Evolutionary conservation across 495 filamentous ascomycete species (phyloP), one percentile per base, ranked within the genome.

Genomic region (Penicillium angulare): DNA sequence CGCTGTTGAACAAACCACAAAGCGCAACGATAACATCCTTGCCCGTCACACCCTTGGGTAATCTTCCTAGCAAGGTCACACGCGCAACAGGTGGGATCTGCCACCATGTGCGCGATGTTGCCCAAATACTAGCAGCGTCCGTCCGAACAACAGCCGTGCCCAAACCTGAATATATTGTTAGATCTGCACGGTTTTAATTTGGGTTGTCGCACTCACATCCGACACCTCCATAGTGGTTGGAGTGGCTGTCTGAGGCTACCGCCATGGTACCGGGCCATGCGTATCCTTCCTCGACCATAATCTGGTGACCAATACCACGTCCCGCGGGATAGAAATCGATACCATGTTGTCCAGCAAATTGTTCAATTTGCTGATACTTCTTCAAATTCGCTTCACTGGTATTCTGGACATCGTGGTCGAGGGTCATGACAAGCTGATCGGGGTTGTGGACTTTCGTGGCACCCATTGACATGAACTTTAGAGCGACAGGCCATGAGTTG

Each of bases 401-500:
- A 67, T 96, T 96, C 60, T 95, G 89, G 1, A 96, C 89, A 56
- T 97, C 92, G 61, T 97, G 93, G 66, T 97, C 92, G 6, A 97
- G 78, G 0, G 92, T 88, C 81, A 95, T 87, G 45, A 96, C 87
- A 7, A 95, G 76, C 72, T 95, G 91, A 5, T 72, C 52, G n/a
- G 78, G 78, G 66, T 90, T 69, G 58, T 90, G 75, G 48, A 96
- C 76, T 57, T 83, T 78, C 17, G 85, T 75, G 1, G 90, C 90
- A n/a, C 90, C 91, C 40, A 95, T 92, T 0, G 82, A 84, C 82
- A 89, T 86, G 74, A 91, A 95, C 69, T 98, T 96, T 38, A 79
- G 61, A 0, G 87, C 86, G 0, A 95, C 86, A 1, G 92, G 89
- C 86, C 85, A 95, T 0, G 84, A 84, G 71, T 98, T 97, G 67